phyloP scores from a whole-genome alignment of 805 yeast genomes.

The Clavispora fructus region DNA sequence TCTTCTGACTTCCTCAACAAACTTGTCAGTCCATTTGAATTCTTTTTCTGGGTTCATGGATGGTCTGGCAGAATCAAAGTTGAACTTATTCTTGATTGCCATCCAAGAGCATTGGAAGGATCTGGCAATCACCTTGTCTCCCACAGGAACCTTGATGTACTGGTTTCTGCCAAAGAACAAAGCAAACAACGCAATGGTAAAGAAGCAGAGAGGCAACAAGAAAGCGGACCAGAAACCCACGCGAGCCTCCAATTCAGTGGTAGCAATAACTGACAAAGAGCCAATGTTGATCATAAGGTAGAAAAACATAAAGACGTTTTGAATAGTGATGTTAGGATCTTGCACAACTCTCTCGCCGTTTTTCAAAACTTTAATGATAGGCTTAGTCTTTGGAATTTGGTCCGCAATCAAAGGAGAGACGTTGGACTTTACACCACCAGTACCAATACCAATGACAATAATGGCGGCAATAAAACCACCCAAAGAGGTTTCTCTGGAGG shows the following conservation, averaged over 20 bases:
- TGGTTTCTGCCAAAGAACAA: constrained; percentile 47
- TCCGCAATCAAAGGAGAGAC: constrained; percentile 70
- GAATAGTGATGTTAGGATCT: constrained; percentile 67
- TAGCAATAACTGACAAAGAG: constrained; percentile 67
- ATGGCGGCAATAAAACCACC: constrained; percentile 59
- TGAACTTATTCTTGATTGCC: constrained; percentile 43
- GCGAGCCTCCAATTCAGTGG: constrained; percentile 63
- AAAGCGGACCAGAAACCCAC: constrained; percentile 74
- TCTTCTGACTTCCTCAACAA: constrained; percentile 68
- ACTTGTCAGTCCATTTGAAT: constrained; percentile 59
- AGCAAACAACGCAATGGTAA: constrained; percentile 46
- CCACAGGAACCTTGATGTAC: constrained; percentile 56
- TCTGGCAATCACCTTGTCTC: constrained; percentile 55
- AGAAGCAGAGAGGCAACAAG: constrained; percentile 61
- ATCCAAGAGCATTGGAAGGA: constrained; percentile 42
- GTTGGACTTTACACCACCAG: constrained; percentile 79
- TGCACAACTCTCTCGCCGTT: constrained; percentile 37
- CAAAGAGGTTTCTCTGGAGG: constrained; percentile 44
- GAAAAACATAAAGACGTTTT: constrained; percentile 70
- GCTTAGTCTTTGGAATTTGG: constrained; percentile 35
- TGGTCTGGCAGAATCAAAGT: constrained; percentile 55
- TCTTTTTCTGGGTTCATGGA: constrained; percentile 42
- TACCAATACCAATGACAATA: constrained; percentile 64
- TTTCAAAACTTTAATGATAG: constrained; percentile 33
- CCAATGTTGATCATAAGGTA: constrained; percentile 76